Conservation (phyloP, 225 moss, liverwort and hornwort species). For the Asterella californica region DNA sequence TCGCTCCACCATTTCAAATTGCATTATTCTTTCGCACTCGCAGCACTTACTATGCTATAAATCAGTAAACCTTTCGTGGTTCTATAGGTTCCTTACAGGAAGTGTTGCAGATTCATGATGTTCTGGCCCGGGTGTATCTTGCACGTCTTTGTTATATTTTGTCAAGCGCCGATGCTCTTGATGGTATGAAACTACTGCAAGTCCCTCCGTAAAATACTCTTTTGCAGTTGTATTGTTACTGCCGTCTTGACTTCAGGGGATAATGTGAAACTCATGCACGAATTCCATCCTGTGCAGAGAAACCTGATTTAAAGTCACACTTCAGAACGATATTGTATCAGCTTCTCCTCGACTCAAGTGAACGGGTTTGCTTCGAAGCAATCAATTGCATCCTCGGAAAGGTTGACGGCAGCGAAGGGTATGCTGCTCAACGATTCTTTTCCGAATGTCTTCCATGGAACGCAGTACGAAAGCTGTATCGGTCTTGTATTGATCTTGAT, state of each 20-base stretch:
- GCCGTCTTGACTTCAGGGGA: neutral
- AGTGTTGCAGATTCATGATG: constrained; percentile 94
- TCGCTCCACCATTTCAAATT: neutral
- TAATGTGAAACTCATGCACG: neutral
- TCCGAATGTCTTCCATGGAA: neutral
- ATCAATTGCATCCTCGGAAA: constrained; percentile 94
- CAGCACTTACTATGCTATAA: too few species aligned
- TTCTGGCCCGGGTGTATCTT: constrained; percentile 94
- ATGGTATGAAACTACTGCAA: constrained; percentile 47
- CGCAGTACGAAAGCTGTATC: neutral
- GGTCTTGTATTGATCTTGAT: neutral
- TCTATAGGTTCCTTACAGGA: constrained; percentile 86
- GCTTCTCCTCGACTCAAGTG: constrained; percentile 91
- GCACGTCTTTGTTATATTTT: constrained; percentile 93
- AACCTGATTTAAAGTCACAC: constrained; percentile 91
- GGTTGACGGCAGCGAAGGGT: constrained; percentile 94
- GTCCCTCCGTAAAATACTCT: neutral
- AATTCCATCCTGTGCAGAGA: constrained; percentile 50
- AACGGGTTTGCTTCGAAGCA: constrained; percentile 98
- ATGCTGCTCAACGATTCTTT: neutral
- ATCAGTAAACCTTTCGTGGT: neutral
- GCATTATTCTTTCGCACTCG: too few species aligned
- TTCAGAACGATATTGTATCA: constrained; percentile 95
- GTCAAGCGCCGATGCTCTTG: constrained; percentile 84
- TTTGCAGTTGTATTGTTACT: too few species aligned